These are phyloP conservation scores for Cladosporium sp. DNA, from an alignment of 2,329 filamentous ascomycete species.

Conservation along the genomic window DNA sequence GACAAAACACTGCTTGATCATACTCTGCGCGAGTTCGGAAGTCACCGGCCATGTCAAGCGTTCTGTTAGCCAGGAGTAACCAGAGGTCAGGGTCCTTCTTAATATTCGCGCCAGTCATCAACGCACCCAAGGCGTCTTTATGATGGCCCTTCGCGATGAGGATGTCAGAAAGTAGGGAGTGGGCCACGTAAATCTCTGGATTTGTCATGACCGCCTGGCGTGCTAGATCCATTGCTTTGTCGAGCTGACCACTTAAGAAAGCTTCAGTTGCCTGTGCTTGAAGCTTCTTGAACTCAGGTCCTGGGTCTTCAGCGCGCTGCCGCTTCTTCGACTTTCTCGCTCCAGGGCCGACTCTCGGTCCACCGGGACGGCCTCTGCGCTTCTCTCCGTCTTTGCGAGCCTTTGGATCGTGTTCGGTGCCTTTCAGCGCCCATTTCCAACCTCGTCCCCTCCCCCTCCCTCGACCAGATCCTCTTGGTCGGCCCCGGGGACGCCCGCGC, in stretches of 20 bases:
- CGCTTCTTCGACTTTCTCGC: constrained; percentile 25
- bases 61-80: constrained; percentile 51
- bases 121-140: constrained; percentile 49
- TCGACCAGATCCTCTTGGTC: constrained; percentile 17
- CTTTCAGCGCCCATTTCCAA: constrained; percentile 29
- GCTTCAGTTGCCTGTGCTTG: constrained; percentile 62
- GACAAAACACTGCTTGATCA: constrained; percentile 48
- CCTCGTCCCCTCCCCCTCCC: constrained; percentile 20
- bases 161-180: constrained; percentile 55
- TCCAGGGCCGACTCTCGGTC: constrained; percentile 8
- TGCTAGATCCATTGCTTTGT: constrained; percentile 50
- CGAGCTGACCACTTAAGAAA: constrained; percentile 57
- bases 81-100: constrained; percentile 53
- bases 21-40: constrained; percentile 33
- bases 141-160: constrained; percentile 50
- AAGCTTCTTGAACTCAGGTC: constrained; percentile 63
- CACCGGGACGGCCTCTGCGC: constrained; percentile 15
- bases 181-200: constrained; percentile 56
- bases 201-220: constrained; percentile 49
- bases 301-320: constrained; percentile 52
- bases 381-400: constrained; percentile 18
- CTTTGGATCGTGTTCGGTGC: constrained; percentile 27
- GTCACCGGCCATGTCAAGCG: constrained; percentile 44
- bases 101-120: constrained; percentile 51
- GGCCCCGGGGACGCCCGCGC: constrained; percentile 12